Evolutionary conservation across 2,329 filamentous ascomycete genomes (phyloP).

Genomic region (Dactylonectria macrodidyma): DNA sequence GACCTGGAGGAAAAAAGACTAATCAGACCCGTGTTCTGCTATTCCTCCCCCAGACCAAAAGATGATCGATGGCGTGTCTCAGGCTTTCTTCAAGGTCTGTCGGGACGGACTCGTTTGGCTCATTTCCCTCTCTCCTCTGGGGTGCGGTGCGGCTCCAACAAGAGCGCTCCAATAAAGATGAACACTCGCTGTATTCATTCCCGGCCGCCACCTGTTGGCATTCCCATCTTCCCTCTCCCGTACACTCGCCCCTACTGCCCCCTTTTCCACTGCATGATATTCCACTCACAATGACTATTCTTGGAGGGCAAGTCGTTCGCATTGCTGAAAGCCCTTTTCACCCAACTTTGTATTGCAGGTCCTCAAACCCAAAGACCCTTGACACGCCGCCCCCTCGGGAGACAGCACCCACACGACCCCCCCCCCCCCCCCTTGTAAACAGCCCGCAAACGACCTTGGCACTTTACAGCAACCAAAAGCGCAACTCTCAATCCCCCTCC

Average conservation of each 20-base stretch:
- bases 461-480: too few relatives aligned
- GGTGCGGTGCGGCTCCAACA: not conserved
- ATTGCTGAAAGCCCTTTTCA: not conserved
- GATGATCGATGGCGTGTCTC: conserved; percentile 10
- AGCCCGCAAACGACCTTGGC: not conserved
- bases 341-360: too few relatives aligned
- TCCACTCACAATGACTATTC: not conserved
- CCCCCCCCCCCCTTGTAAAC: not conserved
- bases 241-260: not conserved
- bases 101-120: not conserved
- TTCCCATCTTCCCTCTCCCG: not conserved
- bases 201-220: not conserved
- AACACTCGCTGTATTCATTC: not conserved
- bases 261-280: not conserved
- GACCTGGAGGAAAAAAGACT: not conserved
- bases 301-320: not conserved
- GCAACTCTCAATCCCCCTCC: not conserved
- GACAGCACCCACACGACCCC: not conserved
- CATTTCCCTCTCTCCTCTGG: conserved; percentile 1
- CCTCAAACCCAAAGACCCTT: too few relatives aligned
- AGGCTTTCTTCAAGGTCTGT: conserved; percentile 3
- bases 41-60: not conserved
- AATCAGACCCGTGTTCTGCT: conserved; percentile 4
- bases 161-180: too few relatives aligned
- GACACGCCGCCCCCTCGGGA: not conserved